These are phyloP conservation scores for Talaromyces sp. DNA, from an alignment of 2,329 filamentous ascomycete species.

Conservation along the genomic window DNA sequence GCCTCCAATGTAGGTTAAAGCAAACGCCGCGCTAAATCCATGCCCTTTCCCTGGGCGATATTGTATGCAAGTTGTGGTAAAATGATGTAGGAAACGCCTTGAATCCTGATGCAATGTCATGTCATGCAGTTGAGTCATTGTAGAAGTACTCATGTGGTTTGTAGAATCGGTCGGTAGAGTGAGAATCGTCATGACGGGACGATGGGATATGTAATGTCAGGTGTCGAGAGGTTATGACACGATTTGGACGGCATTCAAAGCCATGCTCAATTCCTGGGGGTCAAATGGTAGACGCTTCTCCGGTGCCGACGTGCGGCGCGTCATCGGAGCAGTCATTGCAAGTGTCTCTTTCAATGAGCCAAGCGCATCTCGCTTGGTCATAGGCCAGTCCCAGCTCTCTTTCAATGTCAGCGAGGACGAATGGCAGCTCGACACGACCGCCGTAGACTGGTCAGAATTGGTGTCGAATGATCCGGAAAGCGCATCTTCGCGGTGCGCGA, in stretches of 20 bases:
- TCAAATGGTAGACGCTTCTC: constrained; percentile 31
- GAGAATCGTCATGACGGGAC: not conserved
- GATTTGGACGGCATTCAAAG: constrained; percentile 37
- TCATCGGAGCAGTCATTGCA: constrained; percentile 30
- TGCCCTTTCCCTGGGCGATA: not conserved
- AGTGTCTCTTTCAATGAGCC: constrained; percentile 32
- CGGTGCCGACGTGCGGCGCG: constrained; percentile 27
- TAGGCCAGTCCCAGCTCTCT: constrained; percentile 25
- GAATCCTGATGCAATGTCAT: constrained; percentile 2
- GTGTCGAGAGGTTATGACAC: constrained; percentile 21
- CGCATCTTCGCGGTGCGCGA: constrained; percentile 25
- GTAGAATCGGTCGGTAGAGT: not conserved
- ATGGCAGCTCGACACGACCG: constrained; percentile 33
- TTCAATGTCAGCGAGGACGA: constrained; percentile 36
- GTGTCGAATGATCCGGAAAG: constrained; percentile 26
- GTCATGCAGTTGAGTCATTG: not conserved
- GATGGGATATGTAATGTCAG: not conserved
- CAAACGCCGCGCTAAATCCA: constrained; percentile 7
- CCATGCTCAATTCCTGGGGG: constrained; percentile 35
- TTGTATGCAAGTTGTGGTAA: not conserved
- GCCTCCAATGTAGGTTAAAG: not conserved
- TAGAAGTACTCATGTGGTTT: not conserved
- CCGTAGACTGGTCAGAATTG: constrained; percentile 36
- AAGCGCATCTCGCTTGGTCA: constrained; percentile 25
- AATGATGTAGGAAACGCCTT: not conserved